A percentile compares a stretch with the other conserved stretches of the same genome.
phyloP scores from a whole-genome alignment of 164 flowering plant genomes.

The Berberis vulgaris region DNA sequence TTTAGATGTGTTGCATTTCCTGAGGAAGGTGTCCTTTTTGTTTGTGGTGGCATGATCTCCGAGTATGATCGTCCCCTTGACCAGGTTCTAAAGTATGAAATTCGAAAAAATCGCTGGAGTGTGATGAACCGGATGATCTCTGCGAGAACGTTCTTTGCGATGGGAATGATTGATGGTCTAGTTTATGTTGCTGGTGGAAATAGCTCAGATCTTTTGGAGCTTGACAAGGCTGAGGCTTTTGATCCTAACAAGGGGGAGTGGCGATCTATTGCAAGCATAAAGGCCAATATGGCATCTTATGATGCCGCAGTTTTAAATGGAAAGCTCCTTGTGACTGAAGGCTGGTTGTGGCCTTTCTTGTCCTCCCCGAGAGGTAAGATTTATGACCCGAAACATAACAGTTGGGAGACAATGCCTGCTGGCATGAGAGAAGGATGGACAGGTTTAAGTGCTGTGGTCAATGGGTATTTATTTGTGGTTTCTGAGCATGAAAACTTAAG shows the following conservation, averaged over 20 bases:
- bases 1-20: constrained; percentile 42
- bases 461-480: constrained; percentile 49
- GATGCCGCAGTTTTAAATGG: constrained; percentile 59
- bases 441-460: constrained; percentile 51
- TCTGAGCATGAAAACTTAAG: constrained; percentile 56
- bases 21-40: constrained; percentile 36
- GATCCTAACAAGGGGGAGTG: constrained; percentile 44
- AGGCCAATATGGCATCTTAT: constrained; percentile 43
- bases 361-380: constrained; percentile 59
- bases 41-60: constrained; percentile 51
- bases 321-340: constrained; percentile 61
- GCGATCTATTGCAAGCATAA: constrained; percentile 44
- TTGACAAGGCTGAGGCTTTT: constrained; percentile 45
- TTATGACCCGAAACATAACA: constrained; percentile 44
- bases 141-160: constrained; percentile 51
- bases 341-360: constrained; percentile 66
- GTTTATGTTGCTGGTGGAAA: constrained; percentile 63
- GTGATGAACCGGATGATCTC: constrained; percentile 53
- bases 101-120: constrained; percentile 51
- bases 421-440: constrained; percentile 72
- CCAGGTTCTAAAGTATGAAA: constrained; percentile 46
- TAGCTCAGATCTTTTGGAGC: constrained; percentile 42
- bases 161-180: constrained; percentile 50
- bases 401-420: constrained; percentile 51
- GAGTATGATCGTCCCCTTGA: constrained; percentile 51